Conservation (phyloP, 2,329 filamentous ascomycete species). For the Fusarium sp. region DNA sequence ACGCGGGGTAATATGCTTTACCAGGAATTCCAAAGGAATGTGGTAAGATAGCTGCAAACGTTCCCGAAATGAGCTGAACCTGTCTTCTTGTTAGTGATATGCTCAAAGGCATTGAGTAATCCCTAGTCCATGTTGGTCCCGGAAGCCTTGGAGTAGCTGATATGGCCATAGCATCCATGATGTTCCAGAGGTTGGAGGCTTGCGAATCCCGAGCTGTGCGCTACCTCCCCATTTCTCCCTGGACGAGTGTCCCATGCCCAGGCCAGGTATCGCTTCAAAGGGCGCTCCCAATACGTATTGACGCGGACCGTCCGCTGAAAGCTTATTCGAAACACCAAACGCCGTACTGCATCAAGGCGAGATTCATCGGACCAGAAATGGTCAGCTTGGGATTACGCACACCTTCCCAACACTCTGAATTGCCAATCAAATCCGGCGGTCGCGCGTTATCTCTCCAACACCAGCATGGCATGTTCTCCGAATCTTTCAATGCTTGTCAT, state of each 20-base stretch:
- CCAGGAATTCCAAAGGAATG: slow-evolving; percentile 59
- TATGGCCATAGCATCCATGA: background rate
- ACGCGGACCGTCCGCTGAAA: background rate
- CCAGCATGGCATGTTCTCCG: background rate
- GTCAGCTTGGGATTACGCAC: background rate
- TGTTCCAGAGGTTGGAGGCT: background rate
- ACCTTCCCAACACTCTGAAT: background rate
- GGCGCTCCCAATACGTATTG: background rate
- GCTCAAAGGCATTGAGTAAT: background rate
- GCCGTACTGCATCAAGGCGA: background rate
- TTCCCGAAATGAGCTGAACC: slow-evolving; percentile 61
- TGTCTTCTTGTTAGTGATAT: slow-evolving; percentile 48
- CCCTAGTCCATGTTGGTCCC: slow-evolving; percentile 9
- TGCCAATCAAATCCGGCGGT: background rate
- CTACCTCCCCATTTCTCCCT: background rate
- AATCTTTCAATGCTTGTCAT: too few relatives aligned
- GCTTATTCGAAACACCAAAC: background rate
- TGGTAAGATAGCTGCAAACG: slow-evolving; percentile 58
- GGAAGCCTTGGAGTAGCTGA: background rate
- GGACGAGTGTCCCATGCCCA: background rate
- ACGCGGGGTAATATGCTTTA: slow-evolving; percentile 54
- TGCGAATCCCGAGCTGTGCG: background rate
- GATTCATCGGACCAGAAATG: background rate
- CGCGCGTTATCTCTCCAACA: background rate
- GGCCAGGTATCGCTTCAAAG: slow-evolving; percentile 2